A percentile compares a stretch with the other conserved stretches of the same genome.
phyloP scores from a whole-genome alignment of 306 rosid species.

The Begonia fuchsioides region DNA sequence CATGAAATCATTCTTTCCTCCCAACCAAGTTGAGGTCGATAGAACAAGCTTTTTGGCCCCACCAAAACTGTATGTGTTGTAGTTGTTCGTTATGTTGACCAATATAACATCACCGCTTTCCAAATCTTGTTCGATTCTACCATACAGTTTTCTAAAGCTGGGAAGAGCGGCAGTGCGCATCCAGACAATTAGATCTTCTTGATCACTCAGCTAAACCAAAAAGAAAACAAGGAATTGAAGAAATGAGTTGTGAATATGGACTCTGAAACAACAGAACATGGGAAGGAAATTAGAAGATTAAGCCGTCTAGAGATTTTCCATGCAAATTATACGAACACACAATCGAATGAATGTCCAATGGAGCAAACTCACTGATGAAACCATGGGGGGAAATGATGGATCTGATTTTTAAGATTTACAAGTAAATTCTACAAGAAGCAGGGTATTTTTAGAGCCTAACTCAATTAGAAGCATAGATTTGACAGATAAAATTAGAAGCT shows the following conservation, averaged over 20 bases:
- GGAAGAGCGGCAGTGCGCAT: conserved; percentile 99
- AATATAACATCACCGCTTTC: conserved; percentile 58
- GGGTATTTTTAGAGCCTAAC: too few relatives aligned
- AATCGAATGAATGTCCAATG: not conserved
- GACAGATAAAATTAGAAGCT: too few relatives aligned
- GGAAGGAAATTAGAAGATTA: not conserved
- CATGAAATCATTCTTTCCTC: conserved; percentile 90
- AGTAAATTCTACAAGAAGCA: too few relatives aligned
- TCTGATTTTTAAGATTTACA: too few relatives aligned
- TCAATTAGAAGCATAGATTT: too few relatives aligned
- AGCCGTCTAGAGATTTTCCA: not conserved
- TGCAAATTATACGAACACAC: not conserved
- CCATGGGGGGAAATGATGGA: too few relatives aligned
- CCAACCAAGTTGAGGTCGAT: conserved; percentile 82
- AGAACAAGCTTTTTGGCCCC: conserved; percentile 80
- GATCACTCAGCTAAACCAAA: conserved; percentile 60
- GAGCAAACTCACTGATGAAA: too few relatives aligned
- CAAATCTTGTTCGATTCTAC: conserved; percentile 87
- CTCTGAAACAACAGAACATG: conserved; percentile 12
- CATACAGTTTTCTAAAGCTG: conserved; percentile 79
- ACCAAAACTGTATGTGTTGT: conserved; percentile 86
- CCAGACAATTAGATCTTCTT: conserved; percentile 97
- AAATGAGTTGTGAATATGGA: too few relatives aligned
- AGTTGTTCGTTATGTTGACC: conserved; percentile 58
- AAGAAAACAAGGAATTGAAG: conserved; percentile 5